These are phyloP conservation scores for Aspergillus brunneoviolaceus DNA, from an alignment of 2,329 filamentous ascomycete species.

Conservation along the genomic window DNA sequence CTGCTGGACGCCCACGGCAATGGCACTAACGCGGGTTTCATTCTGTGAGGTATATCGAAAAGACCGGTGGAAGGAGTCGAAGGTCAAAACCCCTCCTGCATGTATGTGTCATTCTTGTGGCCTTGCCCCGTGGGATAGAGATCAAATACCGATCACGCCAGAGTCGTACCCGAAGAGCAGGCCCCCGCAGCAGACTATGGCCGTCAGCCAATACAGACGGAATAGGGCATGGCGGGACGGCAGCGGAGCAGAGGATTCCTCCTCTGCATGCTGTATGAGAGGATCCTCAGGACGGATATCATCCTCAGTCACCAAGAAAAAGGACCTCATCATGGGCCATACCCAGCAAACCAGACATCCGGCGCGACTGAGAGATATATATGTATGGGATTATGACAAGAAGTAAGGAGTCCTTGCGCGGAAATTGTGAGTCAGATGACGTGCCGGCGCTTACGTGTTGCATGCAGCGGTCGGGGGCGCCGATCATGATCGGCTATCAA, in stretches of 20 bases:
- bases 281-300: slow-evolving; percentile 3
- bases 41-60: slow-evolving; percentile 43
- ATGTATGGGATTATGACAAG: not conserved
- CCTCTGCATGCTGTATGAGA: slow-evolving; percentile 18
- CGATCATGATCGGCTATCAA: not conserved
- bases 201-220: slow-evolving; percentile 54
- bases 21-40: slow-evolving; percentile 47
- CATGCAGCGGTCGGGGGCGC: not conserved
- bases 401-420: not conserved
- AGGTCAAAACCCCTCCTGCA: slow-evolving; percentile 48
- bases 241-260: not conserved
- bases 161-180: slow-evolving; percentile 47
- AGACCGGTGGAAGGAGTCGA: slow-evolving; percentile 46
- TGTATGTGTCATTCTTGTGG: not conserved
- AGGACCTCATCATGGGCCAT: slow-evolving; percentile 15
- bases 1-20: slow-evolving; percentile 54
- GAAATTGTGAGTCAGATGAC: slow-evolving; percentile 6
- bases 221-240: slow-evolving; percentile 36
- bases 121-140: not conserved
- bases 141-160: slow-evolving; percentile 41
- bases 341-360: not conserved
- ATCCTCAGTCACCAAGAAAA: slow-evolving; percentile 5
- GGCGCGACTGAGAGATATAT: not conserved
- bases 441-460: slow-evolving; percentile 4
- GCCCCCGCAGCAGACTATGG: slow-evolving; percentile 53